Percentiles rank a stretch among this genome's conserved stretches.
Conservation (phyloP, 2,329 filamentous ascomycete species). For the Emergomyces pasteurianus region DNA sequence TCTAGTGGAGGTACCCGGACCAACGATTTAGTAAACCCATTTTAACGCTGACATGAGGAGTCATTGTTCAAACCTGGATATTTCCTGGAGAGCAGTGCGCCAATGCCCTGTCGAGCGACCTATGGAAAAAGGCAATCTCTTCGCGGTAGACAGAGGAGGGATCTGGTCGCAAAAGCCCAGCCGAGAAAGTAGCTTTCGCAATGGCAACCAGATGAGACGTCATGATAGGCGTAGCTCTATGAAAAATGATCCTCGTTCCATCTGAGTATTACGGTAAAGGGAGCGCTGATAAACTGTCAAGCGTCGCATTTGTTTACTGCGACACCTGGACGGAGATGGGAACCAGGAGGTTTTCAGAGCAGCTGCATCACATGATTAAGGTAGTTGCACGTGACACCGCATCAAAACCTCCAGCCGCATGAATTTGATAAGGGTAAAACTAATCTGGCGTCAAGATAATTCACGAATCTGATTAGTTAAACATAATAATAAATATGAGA, state of each 20-base stretch:
- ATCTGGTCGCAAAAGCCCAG: constrained; percentile 61
- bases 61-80: constrained; percentile 65
- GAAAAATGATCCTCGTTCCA: background rate
- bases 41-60: constrained; percentile 16
- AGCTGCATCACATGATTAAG: too few species aligned
- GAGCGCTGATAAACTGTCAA: background rate
- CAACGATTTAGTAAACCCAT: constrained; percentile 25
- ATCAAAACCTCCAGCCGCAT: too few species aligned
- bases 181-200: constrained; percentile 66
- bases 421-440: too few species aligned
- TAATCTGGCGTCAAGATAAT: too few species aligned
- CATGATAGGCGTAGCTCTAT: constrained; percentile 34
- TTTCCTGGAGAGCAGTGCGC: constrained; percentile 64
- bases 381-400: too few species aligned
- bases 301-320: background rate
- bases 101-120: constrained; percentile 51
- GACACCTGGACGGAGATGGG: too few species aligned
- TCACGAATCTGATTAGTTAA: too few species aligned
- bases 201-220: constrained; percentile 61
- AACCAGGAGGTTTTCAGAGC: too few species aligned
- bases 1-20: constrained; percentile 40
- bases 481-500: too few species aligned
- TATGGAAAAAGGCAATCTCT: constrained; percentile 58
- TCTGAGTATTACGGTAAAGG: background rate
- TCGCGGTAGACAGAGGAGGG: constrained; percentile 56